phyloP scores from a whole-genome alignment of 192 early-diverging fungal species.

The Podila verticillata region DNA sequence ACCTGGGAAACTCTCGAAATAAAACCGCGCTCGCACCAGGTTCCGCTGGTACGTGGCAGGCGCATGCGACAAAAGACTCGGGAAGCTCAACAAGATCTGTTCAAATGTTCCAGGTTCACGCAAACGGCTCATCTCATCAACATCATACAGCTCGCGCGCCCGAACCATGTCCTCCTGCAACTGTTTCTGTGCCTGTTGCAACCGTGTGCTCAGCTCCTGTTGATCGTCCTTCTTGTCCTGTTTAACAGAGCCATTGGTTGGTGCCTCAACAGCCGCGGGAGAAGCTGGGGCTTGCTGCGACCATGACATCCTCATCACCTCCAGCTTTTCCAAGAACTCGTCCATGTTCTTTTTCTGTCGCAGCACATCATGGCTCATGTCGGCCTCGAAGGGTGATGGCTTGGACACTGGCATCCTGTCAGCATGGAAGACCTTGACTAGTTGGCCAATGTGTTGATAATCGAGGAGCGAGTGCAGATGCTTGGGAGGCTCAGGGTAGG shows the following conservation, averaged over 20 bases:
- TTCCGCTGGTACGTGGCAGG: constrained; percentile 41
- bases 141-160: constrained; percentile 16
- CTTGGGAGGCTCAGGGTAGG: constrained; percentile 15
- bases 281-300: not conserved
- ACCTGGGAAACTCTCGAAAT: constrained; percentile 44
- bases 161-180: constrained; percentile 12
- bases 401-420: constrained; percentile 5
- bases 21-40: constrained; percentile 28
- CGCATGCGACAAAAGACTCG: constrained; percentile 35
- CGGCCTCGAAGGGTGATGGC: constrained; percentile 27
- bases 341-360: constrained; percentile 3
- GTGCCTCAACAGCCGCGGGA: not conserved
- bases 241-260: not conserved
- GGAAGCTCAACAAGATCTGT: constrained; percentile 10
- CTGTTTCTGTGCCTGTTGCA: not conserved
- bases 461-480: constrained; percentile 40
- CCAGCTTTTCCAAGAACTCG: not conserved
- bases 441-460: constrained; percentile 44
- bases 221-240: not conserved
- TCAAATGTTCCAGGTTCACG: constrained; percentile 20
- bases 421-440: constrained; percentile 21
- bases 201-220: not conserved
- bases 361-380: constrained; percentile 18
- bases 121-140: constrained; percentile 20
- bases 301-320: not conserved